A percentile compares a stretch with the other conserved stretches of the same genome.
Evolutionary conservation across 768 basidiomycete species (phyloP).

Genomic region (Zangia roseola): DNA sequence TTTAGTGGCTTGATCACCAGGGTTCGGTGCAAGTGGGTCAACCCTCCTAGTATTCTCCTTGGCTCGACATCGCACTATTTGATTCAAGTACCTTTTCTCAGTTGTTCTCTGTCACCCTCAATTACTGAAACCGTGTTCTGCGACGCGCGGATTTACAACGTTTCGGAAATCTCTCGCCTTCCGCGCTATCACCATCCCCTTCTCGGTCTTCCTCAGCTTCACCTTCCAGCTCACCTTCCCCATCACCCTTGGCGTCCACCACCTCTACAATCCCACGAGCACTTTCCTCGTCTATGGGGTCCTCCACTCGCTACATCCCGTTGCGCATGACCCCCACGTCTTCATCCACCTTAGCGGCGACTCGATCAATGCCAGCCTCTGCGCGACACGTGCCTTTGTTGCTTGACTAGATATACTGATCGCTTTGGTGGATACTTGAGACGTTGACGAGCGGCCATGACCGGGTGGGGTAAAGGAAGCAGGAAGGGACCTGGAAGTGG

Average conservation of each 20-base stretch:
- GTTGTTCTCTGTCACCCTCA: background rate
- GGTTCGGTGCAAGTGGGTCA: slow-evolving; percentile 66
- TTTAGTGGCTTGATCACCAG: slow-evolving; percentile 74
- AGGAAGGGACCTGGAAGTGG: too few species aligned
- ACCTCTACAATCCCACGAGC: slow-evolving; percentile 19
- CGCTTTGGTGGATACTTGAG: slow-evolving; percentile 85
- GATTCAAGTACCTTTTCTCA: slow-evolving; percentile 57
- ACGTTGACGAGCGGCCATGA: slow-evolving; percentile 93
- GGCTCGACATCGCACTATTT: slow-evolving; percentile 96
- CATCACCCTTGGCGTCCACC: slow-evolving; percentile 28
- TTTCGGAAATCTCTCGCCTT: slow-evolving; percentile 34
- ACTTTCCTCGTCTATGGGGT: slow-evolving; percentile 25
- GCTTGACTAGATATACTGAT: slow-evolving; percentile 75
- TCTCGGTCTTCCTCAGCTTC: slow-evolving; percentile 18
- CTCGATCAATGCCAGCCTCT: slow-evolving; percentile 82
- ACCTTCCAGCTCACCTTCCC: slow-evolving; percentile 15
- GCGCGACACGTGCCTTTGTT: slow-evolving; percentile 83
- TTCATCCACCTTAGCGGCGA: slow-evolving; percentile 80
- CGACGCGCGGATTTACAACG: slow-evolving; percentile 44
- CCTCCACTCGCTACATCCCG: slow-evolving; percentile 70
- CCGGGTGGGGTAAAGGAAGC: too few species aligned
- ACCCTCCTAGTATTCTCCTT: slow-evolving; percentile 75
- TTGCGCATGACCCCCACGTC: slow-evolving; percentile 81
- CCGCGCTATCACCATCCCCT: slow-evolving; percentile 27
- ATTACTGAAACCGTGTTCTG: background rate